Conservation (phyloP, 2,329 filamentous ascomycete species). For the Clonostachys solani region DNA sequence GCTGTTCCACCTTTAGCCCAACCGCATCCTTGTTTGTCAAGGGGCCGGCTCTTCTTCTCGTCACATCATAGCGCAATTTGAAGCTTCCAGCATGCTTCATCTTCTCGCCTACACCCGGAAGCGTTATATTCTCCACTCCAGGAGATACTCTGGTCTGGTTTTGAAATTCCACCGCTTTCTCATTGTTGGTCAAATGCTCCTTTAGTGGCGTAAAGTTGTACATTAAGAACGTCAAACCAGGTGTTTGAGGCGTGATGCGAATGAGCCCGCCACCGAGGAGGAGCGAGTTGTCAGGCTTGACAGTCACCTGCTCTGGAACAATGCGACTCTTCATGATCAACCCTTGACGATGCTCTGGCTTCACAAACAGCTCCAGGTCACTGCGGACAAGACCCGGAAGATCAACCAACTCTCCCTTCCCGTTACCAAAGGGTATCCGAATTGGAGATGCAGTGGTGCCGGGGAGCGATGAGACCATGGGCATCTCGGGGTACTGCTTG, state of each 20-base stretch:
- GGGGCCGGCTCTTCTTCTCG: constrained; percentile 70
- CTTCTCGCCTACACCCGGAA: constrained; percentile 49
- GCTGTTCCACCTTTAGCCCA: constrained; percentile 57
- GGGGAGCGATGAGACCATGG: constrained; percentile 78
- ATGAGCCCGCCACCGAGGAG: constrained; percentile 78
- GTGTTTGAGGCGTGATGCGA: constrained; percentile 70
- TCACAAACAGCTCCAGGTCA: constrained; percentile 67
- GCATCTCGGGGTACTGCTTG: constrained; percentile 76
- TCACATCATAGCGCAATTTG: constrained; percentile 76
- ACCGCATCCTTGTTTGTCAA: constrained; percentile 60
- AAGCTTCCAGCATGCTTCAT: constrained; percentile 73
- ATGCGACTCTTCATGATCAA: constrained; percentile 78
- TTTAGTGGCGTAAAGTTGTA: constrained; percentile 82
- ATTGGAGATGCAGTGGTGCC: constrained; percentile 96
- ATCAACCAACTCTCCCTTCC: constrained; percentile 88
- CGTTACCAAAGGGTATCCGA: constrained; percentile 81
- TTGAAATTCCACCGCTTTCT: constrained; percentile 76
- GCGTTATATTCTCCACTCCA: constrained; percentile 59
- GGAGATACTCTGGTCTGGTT: constrained; percentile 51
- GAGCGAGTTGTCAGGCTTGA: constrained; percentile 76
- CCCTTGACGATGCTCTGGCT: constrained; percentile 57
- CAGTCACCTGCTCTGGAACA: constrained; percentile 64
- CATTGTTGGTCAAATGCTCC: constrained; percentile 72
- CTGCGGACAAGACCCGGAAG: constrained; percentile 79
- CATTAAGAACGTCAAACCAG: constrained; percentile 65